Percentiles rank a stretch among this genome's conserved stretches.
These are phyloP conservation scores for Zygoascus biomembranicola DNA, from an alignment of 805 yeast genomes.

Conservation along the genomic window DNA sequence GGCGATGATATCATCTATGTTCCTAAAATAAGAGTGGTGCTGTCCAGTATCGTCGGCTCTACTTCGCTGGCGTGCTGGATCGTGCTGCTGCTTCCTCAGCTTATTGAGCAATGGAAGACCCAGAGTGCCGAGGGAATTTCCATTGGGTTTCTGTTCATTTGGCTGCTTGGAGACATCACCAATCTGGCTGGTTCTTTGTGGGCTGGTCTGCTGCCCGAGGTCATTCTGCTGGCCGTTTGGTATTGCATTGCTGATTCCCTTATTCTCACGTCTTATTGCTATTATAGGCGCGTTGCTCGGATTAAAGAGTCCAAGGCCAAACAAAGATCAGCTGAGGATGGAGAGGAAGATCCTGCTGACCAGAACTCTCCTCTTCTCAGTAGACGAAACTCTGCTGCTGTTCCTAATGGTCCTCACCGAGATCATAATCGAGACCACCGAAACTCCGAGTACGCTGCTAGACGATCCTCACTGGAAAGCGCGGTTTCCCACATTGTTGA, in stretches of 20 bases:
- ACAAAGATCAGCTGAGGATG: not conserved
- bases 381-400: conserved; percentile 17
- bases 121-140: conserved; percentile 70
- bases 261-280: conserved; percentile 48
- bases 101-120: conserved; percentile 71
- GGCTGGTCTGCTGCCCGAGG: conserved; percentile 65
- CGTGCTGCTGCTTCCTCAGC: conserved; percentile 65
- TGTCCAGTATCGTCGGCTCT: conserved; percentile 62
- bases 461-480: conserved; percentile 47
- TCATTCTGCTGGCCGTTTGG: conserved; percentile 64
- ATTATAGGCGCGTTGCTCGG: conserved; percentile 34
- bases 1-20: not conserved
- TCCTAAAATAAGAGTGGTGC: conserved; percentile 27
- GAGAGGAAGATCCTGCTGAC: conserved; percentile 10
- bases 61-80: conserved; percentile 73
- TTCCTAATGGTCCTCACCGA: conserved; percentile 1
- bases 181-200: conserved; percentile 61
- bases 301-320: not conserved
- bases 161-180: conserved; percentile 67
- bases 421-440: conserved; percentile 7
- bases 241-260: conserved; percentile 62
- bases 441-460: conserved; percentile 1
- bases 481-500: conserved; percentile 36
- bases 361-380: conserved; percentile 20
- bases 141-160: conserved; percentile 53